These are phyloP conservation scores for Fraxinus sp. DNA, from an alignment of 305 asterid genomes.

Conservation along the genomic window DNA sequence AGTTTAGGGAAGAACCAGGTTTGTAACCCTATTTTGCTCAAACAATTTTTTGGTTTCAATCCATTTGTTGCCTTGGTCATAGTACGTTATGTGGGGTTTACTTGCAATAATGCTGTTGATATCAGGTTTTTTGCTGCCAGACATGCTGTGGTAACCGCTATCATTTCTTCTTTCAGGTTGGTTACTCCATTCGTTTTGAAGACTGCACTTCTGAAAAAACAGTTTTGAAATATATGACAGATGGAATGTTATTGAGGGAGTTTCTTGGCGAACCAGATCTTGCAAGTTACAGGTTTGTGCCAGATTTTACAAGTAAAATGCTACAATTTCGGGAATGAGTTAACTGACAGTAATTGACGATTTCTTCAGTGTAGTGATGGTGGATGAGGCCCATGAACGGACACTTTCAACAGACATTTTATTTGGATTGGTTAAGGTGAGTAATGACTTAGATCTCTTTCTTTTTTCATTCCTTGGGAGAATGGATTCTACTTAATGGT, in stretches of 20 bases:
- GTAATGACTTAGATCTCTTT: background rate
- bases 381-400: slow-evolving; percentile 96
- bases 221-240: slow-evolving; percentile 80
- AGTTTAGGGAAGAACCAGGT: background rate
- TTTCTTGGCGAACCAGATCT: slow-evolving; percentile 94
- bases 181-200: slow-evolving; percentile 95
- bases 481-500: background rate
- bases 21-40: background rate
- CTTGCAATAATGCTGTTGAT: slow-evolving; percentile 5
- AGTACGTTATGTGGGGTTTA: background rate
- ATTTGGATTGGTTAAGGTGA: slow-evolving; percentile 89
- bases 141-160: slow-evolving; percentile 19
- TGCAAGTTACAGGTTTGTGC: slow-evolving; percentile 59
- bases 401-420: slow-evolving; percentile 87
- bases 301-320: slow-evolving; percentile 5
- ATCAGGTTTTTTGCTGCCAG: slow-evolving; percentile 16
- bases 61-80: background rate
- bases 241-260: slow-evolving; percentile 84
- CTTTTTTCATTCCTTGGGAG: background rate
- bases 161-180: slow-evolving; percentile 49
- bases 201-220: slow-evolving; percentile 93
- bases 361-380: slow-evolving; percentile 73
- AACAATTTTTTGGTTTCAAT: background rate
- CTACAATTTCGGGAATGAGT: slow-evolving; percentile 16
- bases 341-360: slow-evolving; percentile 10